Percentiles rank a stretch among this genome's conserved stretches.
Evolutionary conservation across 73 alveolate species (phyloP).

Genomic region (Loxodes magnus): DNA sequence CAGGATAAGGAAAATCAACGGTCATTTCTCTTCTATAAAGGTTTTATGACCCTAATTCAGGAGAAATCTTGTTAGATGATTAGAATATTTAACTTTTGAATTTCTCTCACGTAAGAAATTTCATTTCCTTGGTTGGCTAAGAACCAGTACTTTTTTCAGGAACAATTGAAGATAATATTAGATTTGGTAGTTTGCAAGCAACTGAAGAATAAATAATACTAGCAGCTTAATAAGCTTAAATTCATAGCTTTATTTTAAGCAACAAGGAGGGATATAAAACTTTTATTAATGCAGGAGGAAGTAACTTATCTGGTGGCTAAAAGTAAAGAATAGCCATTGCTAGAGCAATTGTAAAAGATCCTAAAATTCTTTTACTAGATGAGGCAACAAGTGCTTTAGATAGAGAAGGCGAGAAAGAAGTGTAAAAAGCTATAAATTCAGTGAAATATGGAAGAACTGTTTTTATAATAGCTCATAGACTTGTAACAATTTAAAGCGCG

Average conservation of each 20-base stretch:
- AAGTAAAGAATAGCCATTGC: slow-evolving; percentile 79
- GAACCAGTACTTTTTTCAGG: slow-evolving; percentile 75
- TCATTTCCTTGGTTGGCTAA: slow-evolving; percentile 42
- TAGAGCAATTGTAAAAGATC: slow-evolving; percentile 47
- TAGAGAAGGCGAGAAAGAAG: slow-evolving; percentile 35
- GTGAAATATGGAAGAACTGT: slow-evolving; percentile 45
- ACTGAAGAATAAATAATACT: slow-evolving; percentile 46
- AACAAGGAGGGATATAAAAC: slow-evolving; percentile 16
- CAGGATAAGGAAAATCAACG: slow-evolving; percentile 60
- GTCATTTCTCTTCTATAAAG: slow-evolving; percentile 32
- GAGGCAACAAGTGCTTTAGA: slow-evolving; percentile 66
- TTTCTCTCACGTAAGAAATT: slow-evolving; percentile 24
- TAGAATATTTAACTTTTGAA: slow-evolving; percentile 61
- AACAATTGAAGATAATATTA: slow-evolving; percentile 45
- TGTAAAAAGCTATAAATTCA: slow-evolving; percentile 26
- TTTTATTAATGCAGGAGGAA: slow-evolving; percentile 37
- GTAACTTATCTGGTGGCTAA: slow-evolving; percentile 70
- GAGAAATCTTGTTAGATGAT: slow-evolving; percentile 51
- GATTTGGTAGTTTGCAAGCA: slow-evolving; percentile 47
- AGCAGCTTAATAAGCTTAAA: slow-evolving; percentile 59
- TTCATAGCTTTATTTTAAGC: slow-evolving; percentile 35
- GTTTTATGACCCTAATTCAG: slow-evolving; percentile 42
- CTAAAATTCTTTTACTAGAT: slow-evolving; percentile 46
- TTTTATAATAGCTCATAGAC: slow-evolving; percentile 61
- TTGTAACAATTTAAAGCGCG: slow-evolving; percentile 54